Evolutionary conservation across 1,284 basidiomycete genomes (phyloP).

Genomic region (Earliella scabrosa): DNA sequence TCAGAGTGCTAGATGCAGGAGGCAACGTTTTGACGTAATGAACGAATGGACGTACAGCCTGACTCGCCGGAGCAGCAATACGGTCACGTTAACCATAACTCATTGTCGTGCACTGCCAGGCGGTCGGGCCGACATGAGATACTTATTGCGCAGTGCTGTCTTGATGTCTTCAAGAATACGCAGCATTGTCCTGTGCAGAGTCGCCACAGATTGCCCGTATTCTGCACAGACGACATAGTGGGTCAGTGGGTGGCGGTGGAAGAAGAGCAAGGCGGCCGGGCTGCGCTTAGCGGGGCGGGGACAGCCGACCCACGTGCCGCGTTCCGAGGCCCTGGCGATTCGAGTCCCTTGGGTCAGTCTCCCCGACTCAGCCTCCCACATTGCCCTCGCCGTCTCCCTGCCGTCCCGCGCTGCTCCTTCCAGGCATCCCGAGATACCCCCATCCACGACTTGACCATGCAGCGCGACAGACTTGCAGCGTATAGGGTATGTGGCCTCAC

Average conservation of each 20-base stretch:
- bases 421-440: constrained; percentile 37
- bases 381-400: background rate
- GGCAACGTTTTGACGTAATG: too few species aligned
- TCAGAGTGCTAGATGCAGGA: too few species aligned
- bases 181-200: too few species aligned
- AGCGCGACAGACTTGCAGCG: constrained; percentile 44
- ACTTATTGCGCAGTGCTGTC: too few species aligned
- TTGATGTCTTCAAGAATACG: too few species aligned
- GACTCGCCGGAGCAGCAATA: too few species aligned
- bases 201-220: too few species aligned
- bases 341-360: constrained; percentile 18
- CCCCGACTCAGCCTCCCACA: background rate
- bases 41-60: too few species aligned
- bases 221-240: too few species aligned
- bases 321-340: background rate
- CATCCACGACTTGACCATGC: constrained; percentile 32
- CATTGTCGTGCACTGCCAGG: too few species aligned
- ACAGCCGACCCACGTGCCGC: background rate
- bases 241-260: background rate
- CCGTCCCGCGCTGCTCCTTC: constrained; percentile 2
- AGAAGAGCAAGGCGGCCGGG: background rate
- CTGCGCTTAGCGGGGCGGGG: background rate
- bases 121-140: too few species aligned
- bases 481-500: constrained; percentile 39
- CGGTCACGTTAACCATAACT: too few species aligned